Base-by-base conservation (phyloP, 345 rosid species). In the Nephelium lappaceum region DNA sequence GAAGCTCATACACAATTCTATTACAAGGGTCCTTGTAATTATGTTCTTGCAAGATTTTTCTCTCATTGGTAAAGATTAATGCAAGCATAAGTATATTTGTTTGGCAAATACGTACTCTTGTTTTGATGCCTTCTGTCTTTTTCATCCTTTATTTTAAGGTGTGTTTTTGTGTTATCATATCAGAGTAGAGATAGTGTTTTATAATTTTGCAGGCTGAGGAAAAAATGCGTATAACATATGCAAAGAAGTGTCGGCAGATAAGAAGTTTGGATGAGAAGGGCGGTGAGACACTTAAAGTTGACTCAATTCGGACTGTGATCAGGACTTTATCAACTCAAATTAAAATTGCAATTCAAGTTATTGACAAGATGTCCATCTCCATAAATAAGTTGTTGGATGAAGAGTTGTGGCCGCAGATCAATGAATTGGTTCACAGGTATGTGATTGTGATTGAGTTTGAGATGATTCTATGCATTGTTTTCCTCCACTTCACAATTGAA, bases 351-450 rank as follows among this genome's bases (percentile, higher is more conserved):
- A 80, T 93, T 71, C 91, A 90, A 27, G 91, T 90, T 53, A 86
- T 91, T 71, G 87, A 91, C 77, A 91, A 77, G 77, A 90, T 87
- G 39, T 89, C 93, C 14, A 41, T 79, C 11, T 80, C 66, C 21
- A 89, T 88, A 58, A 89, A 80, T 77, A 85, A 86, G 78, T 74
- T 91, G 47, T 87, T 91, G 74, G 92, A 93, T 77, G 91, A 89
- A 62, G 93, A 93, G 64, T 68, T 93, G 74, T 91, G 95, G 91
- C 88, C 87, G 5, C 87, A 83, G n/a, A 80, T 90, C 58, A 81
- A 72, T 66, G 84, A 87, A 23, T 73, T 91, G 79, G 79, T 87
- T 64, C 83, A 81, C 72, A 88, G 91, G 97, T 91, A 87, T 6
- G 66, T 47, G 12, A 45, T 45, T 6, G 61, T 47, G 24, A 27